Conservation (phyloP, 1,284 basidiomycete species). For the Vanrija humicola region DNA sequence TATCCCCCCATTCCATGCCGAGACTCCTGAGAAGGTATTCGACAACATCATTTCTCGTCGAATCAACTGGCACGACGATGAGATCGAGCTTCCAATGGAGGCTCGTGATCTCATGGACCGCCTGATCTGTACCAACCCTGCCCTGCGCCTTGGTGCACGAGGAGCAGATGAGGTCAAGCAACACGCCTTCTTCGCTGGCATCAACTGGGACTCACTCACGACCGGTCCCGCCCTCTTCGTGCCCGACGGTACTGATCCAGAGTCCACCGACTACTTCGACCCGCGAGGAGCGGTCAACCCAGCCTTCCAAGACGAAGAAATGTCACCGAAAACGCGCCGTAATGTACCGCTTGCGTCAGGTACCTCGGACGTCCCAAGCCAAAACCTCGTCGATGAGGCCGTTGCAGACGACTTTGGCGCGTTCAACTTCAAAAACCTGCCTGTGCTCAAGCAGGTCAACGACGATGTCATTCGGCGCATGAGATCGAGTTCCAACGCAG, state of each 20-base stretch:
- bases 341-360: neutral
- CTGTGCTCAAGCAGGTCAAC: conserved; percentile 95
- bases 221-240: conserved; percentile 90
- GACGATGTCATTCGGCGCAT: conserved; percentile 82
- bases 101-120: conserved; percentile 88
- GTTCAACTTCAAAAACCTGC: conserved; percentile 97
- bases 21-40: conserved; percentile 94
- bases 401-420: conserved; percentile 83
- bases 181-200: conserved; percentile 84
- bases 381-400: conserved; percentile 27
- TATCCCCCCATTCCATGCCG: conserved; percentile 94
- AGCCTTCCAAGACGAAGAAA: conserved; percentile 40
- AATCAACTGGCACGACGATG: conserved; percentile 88
- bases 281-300: conserved; percentile 62
- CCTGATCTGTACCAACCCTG: conserved; percentile 78
- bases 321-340: conserved; percentile 58
- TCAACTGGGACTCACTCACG: conserved; percentile 91
- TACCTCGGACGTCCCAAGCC: neutral
- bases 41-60: conserved; percentile 97
- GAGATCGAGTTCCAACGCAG: conserved; percentile 14
- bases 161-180: conserved; percentile 90
- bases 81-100: conserved; percentile 80
- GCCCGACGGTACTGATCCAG: conserved; percentile 89
- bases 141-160: conserved; percentile 73
- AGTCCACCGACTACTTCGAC: conserved; percentile 99